Base-by-base conservation (phyloP, 352 stramenopile genomes). In the Blastocystis hominis region DNA sequence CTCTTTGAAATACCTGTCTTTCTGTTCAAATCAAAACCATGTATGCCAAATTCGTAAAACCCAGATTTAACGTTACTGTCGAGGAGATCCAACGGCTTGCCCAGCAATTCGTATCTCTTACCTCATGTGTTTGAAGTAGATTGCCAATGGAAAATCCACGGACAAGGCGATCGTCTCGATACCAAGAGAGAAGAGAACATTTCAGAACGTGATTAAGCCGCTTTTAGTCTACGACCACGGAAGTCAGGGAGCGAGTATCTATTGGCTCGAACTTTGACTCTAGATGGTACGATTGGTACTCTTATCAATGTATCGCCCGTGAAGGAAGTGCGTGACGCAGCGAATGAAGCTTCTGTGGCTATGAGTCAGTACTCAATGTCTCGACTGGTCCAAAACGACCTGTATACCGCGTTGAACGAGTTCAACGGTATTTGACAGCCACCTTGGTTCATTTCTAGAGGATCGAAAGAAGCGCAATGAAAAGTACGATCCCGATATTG, bases 401-500 rank as follows among this genome's bases (percentile, higher is more conserved):
- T 80, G 5, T 80, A 80, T 9, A 64, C 3, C 15, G 70, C 70
- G 13, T 34, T 80, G 17, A 61, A 42, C 9, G 50, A 62, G n/a
- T 80, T 80, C 42, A 54, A 80, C 30, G 70, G 70, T 80, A 46
- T 62, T 40, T 46, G 15, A 47, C 30, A n/a, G 20, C 6, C 3
- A 24, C 42, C 54, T n/a, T 42, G 17, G 24, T 20, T 63, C 5
- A 80, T 30, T 42, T 15, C 17, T 40, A 80, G 70, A 80, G 53
- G 70, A 80, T 38, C 46, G 70, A 17, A 62, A 63, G 34, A 80
- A 64, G 20, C 70, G 44, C n/a, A 54, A 62, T 30, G 70, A 80
- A n/a, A 63, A 62, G 46, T 80, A 80, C 42, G 70, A 80, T 46
- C 24, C 47, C n/a, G 70, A 80, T 40, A 64, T 80, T 38, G 70